Base-by-base conservation (phyloP, 2,329 filamentous ascomycete species). In the Aspergillus tanneri region DNA sequence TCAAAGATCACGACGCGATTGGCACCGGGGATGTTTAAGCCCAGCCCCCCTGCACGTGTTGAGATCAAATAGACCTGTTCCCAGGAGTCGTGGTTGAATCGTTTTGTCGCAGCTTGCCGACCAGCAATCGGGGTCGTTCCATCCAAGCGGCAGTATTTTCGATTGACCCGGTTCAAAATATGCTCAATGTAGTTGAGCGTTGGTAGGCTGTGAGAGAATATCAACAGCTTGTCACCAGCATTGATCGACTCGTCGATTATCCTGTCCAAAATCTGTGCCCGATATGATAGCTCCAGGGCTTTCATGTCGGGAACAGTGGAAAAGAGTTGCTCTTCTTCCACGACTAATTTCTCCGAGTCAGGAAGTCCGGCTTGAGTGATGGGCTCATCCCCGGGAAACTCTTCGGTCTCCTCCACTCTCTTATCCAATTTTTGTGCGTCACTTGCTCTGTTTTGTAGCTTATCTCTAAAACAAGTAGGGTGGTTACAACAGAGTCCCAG, bases 1-100 rank as follows among this genome's bases (percentile, higher is more conserved):
- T 96, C 91, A 47, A 95, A 87, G 16, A 96, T 86, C 16, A 96
- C 80, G 1, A 96, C 88, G 16, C 91, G 82, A 64, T 90, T 96
- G 1, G 91, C 91, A 1, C 86, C 85, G 32, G 82, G 81, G 10
- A 96, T 86, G 55, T 96, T 96, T 41, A 96, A 75, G 0, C 91
- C 91, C 1, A 90, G 73, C 0, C 90, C 89, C 18, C 90, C 91
- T 7, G 91, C 89, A 50, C 70, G 83, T 1, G 90, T 96, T 0
- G 90, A 95, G 47, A 96, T 90, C 2, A 96, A 73, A 62, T 88
- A 88, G 0, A 95, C 76, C 14, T 73, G 61, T 2, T 66, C 48
- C 19, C 83, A 77, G 1, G 71, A 66, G 2, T 69, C 54, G 0
- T 64, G 62, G 57, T 93, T 91, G 75, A 96, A 95, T 0, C 70